These are phyloP conservation scores for Fusarium proliferatum DNA, from an alignment of 2,329 filamentous ascomycete genomes.

Conservation along the genomic window DNA sequence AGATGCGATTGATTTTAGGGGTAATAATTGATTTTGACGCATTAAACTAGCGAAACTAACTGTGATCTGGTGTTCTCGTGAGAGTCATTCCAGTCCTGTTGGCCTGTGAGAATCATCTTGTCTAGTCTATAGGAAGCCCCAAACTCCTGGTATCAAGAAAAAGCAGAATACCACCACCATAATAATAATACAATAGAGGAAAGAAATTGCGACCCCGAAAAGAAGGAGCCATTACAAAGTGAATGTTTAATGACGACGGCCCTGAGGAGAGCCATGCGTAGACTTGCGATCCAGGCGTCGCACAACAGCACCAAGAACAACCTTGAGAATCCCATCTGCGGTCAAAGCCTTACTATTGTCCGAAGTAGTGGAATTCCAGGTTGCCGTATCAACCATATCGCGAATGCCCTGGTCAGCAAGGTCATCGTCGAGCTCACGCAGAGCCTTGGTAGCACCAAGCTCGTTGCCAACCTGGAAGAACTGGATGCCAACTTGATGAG, in stretches of 20 bases:
- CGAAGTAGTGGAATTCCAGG: slow-evolving; percentile 68
- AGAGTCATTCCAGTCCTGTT: background rate
- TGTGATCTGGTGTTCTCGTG: slow-evolving; percentile 8
- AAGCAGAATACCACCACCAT: slow-evolving; percentile 4
- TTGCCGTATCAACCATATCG: slow-evolving; percentile 93
- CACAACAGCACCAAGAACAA: slow-evolving; percentile 82
- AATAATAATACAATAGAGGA: slow-evolving; percentile 2
- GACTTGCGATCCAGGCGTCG: slow-evolving; percentile 51
- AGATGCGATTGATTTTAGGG: slow-evolving; percentile 12
- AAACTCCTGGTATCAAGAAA: slow-evolving; percentile 26
- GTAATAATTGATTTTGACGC: slow-evolving; percentile 13
- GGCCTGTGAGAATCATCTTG: background rate
- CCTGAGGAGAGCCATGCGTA: slow-evolving; percentile 23
- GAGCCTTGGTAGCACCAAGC: slow-evolving; percentile 68
- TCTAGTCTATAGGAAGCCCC: background rate
- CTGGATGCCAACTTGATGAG: slow-evolving; percentile 89
- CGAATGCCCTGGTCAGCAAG: slow-evolving; percentile 68
- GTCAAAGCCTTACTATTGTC: slow-evolving; percentile 61
- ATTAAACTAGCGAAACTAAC: background rate
- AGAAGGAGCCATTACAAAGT: background rate
- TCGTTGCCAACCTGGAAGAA: slow-evolving; percentile 95
- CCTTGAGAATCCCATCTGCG: slow-evolving; percentile 81
- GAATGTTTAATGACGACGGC: slow-evolving; percentile 7
- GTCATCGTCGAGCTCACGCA: slow-evolving; percentile 80
- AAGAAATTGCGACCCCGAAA: background rate